These are phyloP conservation scores for Sesbania bispinosa DNA, from an alignment of 306 rosid genomes.

Conservation along the genomic window DNA sequence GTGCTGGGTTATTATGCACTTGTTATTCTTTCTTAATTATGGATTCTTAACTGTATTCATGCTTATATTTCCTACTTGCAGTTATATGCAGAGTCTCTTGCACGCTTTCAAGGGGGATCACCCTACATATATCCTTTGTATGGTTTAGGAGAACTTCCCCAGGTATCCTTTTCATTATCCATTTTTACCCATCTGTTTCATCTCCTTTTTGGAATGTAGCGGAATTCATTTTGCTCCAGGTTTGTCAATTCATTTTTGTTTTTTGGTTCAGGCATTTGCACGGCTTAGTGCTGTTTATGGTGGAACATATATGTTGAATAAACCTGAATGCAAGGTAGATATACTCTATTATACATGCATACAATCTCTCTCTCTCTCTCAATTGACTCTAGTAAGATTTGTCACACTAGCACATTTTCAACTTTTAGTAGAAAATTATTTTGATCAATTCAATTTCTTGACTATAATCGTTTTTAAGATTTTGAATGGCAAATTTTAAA, in stretches of 20 bases:
- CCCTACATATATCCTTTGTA: constrained; percentile 97
- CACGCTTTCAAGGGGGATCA: constrained; percentile 98
- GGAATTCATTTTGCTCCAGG: neutral
- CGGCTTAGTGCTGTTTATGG: constrained; percentile 99
- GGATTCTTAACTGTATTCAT: constrained; percentile 4
- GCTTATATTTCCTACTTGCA: constrained; percentile 32
- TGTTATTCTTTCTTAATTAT: neutral
- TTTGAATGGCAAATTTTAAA: neutral
- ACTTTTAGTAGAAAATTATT: neutral
- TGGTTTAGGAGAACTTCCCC: constrained; percentile 99
- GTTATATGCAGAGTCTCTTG: constrained; percentile 92
- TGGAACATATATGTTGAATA: constrained; percentile 95
- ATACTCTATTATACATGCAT: neutral
- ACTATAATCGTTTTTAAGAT: neutral
- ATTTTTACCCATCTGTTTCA: neutral
- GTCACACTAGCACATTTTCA: neutral
- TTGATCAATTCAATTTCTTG: neutral
- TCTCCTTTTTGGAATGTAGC: neutral
- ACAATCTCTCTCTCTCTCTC: neutral
- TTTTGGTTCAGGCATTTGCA: constrained; percentile 73
- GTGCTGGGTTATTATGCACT: constrained; percentile 4
- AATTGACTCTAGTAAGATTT: neutral
- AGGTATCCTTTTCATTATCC: constrained; percentile 53
- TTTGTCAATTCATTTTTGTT: neutral
- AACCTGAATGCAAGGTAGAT: constrained; percentile 95